Evolutionary conservation across 2,329 filamentous ascomycete genomes (phyloP).

Genomic region (Penicillium sp.): DNA sequence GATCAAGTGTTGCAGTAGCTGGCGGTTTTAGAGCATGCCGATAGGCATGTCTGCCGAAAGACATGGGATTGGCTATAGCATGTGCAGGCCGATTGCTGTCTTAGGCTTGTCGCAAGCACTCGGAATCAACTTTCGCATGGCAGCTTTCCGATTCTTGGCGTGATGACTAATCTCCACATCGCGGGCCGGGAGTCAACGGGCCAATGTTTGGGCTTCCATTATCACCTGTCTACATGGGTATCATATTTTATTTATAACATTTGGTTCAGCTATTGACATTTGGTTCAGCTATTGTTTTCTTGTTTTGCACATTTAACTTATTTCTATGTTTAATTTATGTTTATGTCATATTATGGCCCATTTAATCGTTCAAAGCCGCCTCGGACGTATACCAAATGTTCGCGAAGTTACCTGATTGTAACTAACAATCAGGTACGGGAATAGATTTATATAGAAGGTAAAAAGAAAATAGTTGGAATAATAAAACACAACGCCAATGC

Average conservation of each 20-base stretch:
- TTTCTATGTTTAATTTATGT: neutral
- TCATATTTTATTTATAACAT: neutral
- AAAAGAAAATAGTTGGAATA: conserved; percentile 7
- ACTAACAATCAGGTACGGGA: neutral
- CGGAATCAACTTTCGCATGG: conserved; percentile 13
- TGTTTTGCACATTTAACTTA: neutral
- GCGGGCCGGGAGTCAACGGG: neutral
- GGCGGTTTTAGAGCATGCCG: conserved; percentile 37
- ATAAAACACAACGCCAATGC: conserved; percentile 19
- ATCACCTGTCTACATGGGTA: neutral
- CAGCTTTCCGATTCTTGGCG: conserved; percentile 20
- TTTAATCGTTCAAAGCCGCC: neutral
- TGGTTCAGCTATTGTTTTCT: neutral
- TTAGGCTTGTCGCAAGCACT: conserved; percentile 5
- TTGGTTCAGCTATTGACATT: neutral
- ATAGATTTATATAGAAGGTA: neutral
- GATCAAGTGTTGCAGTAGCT: conserved; percentile 28
- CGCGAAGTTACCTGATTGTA: no score
- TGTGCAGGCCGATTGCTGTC: conserved; percentile 25
- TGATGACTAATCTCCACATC: conserved; percentile 23
- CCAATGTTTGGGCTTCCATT: conserved; percentile 13
- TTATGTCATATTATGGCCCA: neutral
- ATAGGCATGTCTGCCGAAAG: conserved; percentile 43
- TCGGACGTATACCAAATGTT: neutral
- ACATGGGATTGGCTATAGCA: conserved; percentile 35